Conservation (phyloP, 176 grass and related monocot species). For the Saccharum spontaneum region DNA sequence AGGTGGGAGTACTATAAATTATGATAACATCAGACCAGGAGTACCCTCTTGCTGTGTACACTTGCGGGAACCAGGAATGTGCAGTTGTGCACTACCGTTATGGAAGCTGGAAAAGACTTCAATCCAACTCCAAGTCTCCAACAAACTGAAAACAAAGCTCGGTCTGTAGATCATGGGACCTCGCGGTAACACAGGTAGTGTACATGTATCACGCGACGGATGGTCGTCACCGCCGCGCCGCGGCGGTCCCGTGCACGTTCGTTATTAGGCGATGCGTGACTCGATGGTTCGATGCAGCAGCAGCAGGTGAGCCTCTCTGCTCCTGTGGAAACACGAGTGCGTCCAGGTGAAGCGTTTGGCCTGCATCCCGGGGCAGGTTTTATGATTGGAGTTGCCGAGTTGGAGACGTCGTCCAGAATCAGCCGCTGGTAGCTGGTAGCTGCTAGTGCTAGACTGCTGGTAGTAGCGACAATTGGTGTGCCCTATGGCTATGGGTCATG, state of each 20-base stretch:
- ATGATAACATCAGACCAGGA: too few relatives aligned
- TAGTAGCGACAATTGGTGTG: not conserved
- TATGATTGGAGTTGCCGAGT: not conserved
- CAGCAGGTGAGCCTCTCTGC: not conserved
- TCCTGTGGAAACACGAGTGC: not conserved
- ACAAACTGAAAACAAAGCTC: too few relatives aligned
- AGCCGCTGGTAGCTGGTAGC: not conserved
- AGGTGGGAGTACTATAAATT: not conserved
- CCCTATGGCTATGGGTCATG: too few relatives aligned
- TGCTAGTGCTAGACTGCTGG: not conserved
- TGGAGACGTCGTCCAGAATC: not conserved
- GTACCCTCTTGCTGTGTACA: too few relatives aligned
- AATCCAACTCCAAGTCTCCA: too few relatives aligned
- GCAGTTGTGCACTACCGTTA: not conserved
- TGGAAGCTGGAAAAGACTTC: too few relatives aligned
- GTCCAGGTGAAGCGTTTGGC: not conserved
- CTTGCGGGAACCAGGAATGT: too few relatives aligned
- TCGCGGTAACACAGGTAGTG: not conserved
- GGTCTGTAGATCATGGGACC: too few relatives aligned
- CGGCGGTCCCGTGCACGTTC: constrained; percentile 23
- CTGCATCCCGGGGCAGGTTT: constrained; percentile 19
- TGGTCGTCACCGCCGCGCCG: not conserved
- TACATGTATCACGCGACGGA: not conserved
- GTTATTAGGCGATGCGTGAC: not conserved
- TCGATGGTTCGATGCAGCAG: not conserved